These are phyloP conservation scores for Aspergillus awamori DNA, from an alignment of 2,329 filamentous ascomycete genomes.

Conservation along the genomic window DNA sequence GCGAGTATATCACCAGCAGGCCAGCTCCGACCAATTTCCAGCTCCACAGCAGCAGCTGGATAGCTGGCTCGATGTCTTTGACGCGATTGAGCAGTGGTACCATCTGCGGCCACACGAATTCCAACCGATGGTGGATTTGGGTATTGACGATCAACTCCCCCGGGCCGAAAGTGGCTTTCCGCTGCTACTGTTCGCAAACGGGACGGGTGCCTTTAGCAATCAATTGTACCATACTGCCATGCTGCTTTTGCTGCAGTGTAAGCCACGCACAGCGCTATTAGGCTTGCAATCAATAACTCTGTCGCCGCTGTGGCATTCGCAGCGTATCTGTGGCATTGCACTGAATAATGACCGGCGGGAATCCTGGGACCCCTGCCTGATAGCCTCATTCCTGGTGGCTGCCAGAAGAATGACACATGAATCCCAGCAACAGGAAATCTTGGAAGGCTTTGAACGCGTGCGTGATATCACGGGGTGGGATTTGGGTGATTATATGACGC, in stretches of 20 bases:
- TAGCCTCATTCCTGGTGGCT: constrained; percentile 51
- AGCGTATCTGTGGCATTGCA: constrained; percentile 54
- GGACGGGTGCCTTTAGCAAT: constrained; percentile 51
- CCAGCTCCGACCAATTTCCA: constrained; percentile 11
- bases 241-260: constrained; percentile 55
- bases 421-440: constrained; percentile 50
- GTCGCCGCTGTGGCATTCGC: constrained; percentile 54
- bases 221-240: constrained; percentile 62
- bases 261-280: constrained; percentile 49
- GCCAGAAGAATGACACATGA: constrained; percentile 54
- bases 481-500: constrained; percentile 20
- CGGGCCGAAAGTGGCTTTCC: constrained; percentile 30
- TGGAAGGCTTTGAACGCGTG: constrained; percentile 45
- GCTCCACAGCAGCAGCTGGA: constrained; percentile 14
- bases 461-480: constrained; percentile 49
- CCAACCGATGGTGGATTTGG: constrained; percentile 39
- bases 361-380: constrained; percentile 54
- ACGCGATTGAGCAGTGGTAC: constrained; percentile 34
- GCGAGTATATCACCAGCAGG: constrained; percentile 22
- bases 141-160: constrained; percentile 29
- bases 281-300: constrained; percentile 36
- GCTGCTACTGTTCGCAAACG: constrained; percentile 51
- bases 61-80: constrained; percentile 29
- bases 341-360: constrained; percentile 51
- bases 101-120: constrained; percentile 32